Conservation (phyloP, 108 stramenopile genomes). For the Skeletonema potamos region DNA sequence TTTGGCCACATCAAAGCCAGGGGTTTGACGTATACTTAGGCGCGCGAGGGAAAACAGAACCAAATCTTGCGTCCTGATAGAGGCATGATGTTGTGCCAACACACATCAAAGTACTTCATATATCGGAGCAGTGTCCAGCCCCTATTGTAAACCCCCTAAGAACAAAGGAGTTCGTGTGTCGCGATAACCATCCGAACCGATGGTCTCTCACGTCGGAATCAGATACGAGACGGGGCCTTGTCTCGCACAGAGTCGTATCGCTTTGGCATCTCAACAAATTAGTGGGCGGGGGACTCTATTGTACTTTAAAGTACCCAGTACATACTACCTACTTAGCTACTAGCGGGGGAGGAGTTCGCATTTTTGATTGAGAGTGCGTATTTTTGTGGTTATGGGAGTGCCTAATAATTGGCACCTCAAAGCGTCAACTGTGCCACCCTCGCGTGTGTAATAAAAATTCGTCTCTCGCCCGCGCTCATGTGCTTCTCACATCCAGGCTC, state of each 20-base stretch:
- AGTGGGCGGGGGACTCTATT: neutral
- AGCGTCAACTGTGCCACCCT: too few relatives aligned
- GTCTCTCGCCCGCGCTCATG: too few relatives aligned
- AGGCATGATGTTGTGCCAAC: slow-evolving; percentile 1
- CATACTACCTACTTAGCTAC: too few relatives aligned
- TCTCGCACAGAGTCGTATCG: neutral
- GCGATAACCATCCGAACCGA: neutral
- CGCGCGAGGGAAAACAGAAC: neutral
- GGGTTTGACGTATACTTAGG: neutral
- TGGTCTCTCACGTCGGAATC: neutral
- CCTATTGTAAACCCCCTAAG: neutral
- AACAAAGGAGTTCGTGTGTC: neutral
- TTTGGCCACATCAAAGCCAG: neutral
- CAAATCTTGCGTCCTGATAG: neutral
- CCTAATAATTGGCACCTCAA: too few relatives aligned
- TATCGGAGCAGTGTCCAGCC: neutral
- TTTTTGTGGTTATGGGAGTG: too few relatives aligned
- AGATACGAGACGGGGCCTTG: neutral
- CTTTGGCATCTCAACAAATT: neutral
- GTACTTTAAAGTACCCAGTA: too few relatives aligned
- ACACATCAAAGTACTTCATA: neutral
- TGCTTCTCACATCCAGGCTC: too few relatives aligned
- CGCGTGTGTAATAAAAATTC: too few relatives aligned
- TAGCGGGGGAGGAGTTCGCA: too few relatives aligned
- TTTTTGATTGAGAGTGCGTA: too few relatives aligned